Evolutionary conservation across 345 rosid genomes (phyloP).

Genomic region (Boechera retrofracta): DNA sequence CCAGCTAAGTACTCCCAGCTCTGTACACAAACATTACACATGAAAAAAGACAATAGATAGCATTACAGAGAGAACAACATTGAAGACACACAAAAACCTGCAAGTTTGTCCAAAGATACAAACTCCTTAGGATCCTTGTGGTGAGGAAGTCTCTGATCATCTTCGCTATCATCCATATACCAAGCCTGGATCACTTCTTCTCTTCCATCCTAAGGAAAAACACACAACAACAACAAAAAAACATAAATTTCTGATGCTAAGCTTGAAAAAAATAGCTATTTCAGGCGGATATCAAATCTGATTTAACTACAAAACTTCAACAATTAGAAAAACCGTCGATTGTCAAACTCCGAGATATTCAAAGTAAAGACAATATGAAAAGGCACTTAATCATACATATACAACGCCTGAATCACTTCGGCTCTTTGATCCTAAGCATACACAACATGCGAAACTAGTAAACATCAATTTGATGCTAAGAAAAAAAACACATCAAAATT

Average conservation of each 20-base stretch:
- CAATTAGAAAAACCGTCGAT: too few species aligned
- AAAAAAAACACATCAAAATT: too few species aligned
- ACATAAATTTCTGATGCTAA: too few species aligned
- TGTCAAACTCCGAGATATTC: too few species aligned
- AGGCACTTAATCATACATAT: slow-evolving; percentile 60
- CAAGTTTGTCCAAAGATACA: slow-evolving; percentile 75
- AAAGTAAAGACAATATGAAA: too few species aligned
- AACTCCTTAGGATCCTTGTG: slow-evolving; percentile 82
- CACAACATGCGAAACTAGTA: too few species aligned
- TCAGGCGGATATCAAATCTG: too few species aligned
- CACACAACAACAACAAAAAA: too few species aligned
- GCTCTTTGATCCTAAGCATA: slow-evolving; percentile 47
- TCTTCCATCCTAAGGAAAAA: too few species aligned
- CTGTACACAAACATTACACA: slow-evolving; percentile 47
- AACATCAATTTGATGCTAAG: neutral
- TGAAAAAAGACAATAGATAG: neutral
- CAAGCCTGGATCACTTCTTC: too few species aligned
- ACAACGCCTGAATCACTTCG: slow-evolving; percentile 86
- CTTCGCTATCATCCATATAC: slow-evolving; percentile 45
- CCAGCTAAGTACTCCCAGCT: slow-evolving; percentile 94
- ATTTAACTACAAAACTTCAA: too few species aligned
- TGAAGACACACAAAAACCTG: slow-evolving; percentile 51
- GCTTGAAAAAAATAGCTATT: too few species aligned
- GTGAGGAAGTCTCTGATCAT: slow-evolving; percentile 92
- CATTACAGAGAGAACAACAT: neutral